Conservation (phyloP, 208 protist genomes). For the Acanthamoeba lenticulata region DNA sequence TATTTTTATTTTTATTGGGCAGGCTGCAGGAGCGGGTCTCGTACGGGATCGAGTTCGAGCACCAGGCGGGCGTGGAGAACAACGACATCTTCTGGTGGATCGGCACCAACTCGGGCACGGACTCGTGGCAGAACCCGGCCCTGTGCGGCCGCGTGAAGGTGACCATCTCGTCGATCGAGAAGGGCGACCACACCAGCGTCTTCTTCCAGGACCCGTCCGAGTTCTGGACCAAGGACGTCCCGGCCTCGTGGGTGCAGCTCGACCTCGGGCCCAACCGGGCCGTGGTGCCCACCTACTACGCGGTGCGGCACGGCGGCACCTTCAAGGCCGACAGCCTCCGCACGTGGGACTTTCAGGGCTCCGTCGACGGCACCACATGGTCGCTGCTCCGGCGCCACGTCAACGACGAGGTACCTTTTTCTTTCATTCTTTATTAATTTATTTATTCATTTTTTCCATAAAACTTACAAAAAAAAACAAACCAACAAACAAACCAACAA, state of each 20-base stretch:
- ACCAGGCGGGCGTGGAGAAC: constrained; percentile 72
- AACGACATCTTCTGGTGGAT: constrained; percentile 77
- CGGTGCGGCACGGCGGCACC: constrained; percentile 65
- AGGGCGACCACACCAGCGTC: background rate
- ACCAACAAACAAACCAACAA: no score
- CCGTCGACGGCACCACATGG: constrained; percentile 71
- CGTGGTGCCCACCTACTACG: constrained; percentile 75
- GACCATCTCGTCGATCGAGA: background rate
- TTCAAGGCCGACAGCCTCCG: constrained; percentile 73
- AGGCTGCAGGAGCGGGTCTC: background rate
- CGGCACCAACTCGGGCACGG: constrained; percentile 39
- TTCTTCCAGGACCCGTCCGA: constrained; percentile 35
- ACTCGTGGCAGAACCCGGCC: background rate
- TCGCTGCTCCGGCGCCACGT: constrained; percentile 60
- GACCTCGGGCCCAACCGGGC: constrained; percentile 69
- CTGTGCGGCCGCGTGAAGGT: background rate
- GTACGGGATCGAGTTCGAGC: constrained; percentile 55
- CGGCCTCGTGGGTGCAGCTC: constrained; percentile 71
- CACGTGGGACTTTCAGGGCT: constrained; percentile 77
- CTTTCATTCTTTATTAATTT: background rate
- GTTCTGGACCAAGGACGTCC: constrained; percentile 30
- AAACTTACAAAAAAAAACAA: no score
- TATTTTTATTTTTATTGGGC: no score
- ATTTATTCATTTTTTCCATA: no score
- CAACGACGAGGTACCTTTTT: constrained; percentile 53